Base-by-base conservation (phyloP, 1,284 basidiomycete species). In the Trametes hirsuta region DNA sequence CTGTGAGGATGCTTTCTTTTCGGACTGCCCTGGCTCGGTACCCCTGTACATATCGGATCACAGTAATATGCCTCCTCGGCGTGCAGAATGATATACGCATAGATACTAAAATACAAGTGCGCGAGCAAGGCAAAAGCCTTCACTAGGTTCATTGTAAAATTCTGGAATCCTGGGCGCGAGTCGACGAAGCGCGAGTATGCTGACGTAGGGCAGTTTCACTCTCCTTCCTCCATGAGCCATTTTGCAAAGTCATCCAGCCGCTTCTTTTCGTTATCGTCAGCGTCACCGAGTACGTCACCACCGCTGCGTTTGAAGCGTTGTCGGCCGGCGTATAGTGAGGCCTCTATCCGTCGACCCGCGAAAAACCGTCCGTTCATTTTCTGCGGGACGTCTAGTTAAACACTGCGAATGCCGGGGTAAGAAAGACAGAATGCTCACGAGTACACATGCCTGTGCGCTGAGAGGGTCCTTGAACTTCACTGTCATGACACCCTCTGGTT, bases 291-390 rank as follows among this genome's bases (percentile, higher is more conserved):
- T 3, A 79, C 62, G 2, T 87, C 85, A 6, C 79, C 81, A 15
- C 88, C 91, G 58, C 86, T 90, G 59, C 90, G 90, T 65, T 81
- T 84, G 80, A 93, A 99, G 50, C 88, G 81, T 67, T 95, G 89
- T 72, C 87, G 90, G 41, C 94, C 95, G 25, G 83, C 81, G 73
- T 88, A 94, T 4, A 97, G 76, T 5, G 84, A 85, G 0, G 97
- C 97, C 68, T 91, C 87, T 48, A 99, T 83, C 61, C 86, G 81
- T 53, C 93, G 84, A 2, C 93, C 93, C 22, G 87, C 92, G 72
- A 99, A 99, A 77, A 88, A 98, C 22, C 97, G 84, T 1, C 94
- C 93, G 67, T 98, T 86, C 95, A 98, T 98, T 88, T 93, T 98
- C 88, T 95, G 70, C 15, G 36, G 51, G 37, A 37, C 37, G 39